A percentile compares a stretch with the other conserved stretches of the same genome.
phyloP scores from a whole-genome alignment of 2,329 filamentous ascomycete species.

The Fusarium hainanense region DNA sequence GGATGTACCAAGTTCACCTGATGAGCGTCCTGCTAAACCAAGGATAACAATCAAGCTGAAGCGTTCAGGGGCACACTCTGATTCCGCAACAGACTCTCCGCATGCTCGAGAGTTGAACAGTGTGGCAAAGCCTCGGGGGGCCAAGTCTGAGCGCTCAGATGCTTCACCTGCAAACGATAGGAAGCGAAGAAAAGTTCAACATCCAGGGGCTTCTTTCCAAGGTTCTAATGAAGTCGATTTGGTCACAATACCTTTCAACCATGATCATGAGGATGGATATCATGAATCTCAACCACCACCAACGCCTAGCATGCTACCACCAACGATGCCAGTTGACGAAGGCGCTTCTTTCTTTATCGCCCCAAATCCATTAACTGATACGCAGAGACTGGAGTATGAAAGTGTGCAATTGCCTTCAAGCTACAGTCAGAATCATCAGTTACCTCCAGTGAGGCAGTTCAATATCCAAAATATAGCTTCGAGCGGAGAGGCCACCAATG shows the following conservation, averaged over 20 bases:
- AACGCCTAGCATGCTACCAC: constrained; percentile 45
- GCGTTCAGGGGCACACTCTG: constrained; percentile 11
- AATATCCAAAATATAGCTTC: constrained; percentile 42
- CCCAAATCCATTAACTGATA: constrained; percentile 50
- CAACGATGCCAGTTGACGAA: constrained; percentile 43
- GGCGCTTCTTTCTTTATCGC: constrained; percentile 51
- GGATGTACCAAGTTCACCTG: constrained; percentile 60
- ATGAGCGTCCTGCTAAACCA: constrained; percentile 24
- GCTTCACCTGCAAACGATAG: constrained; percentile 10
- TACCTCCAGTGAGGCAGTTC: constrained; percentile 35
- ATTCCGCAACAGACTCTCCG: neutral
- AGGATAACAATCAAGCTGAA: constrained; percentile 35
- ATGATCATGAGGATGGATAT: constrained; percentile 27
- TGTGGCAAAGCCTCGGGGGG: neutral
- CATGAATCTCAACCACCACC: constrained; percentile 12
- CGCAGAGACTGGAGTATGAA: constrained; percentile 54
- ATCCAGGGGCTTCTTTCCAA: constrained; percentile 22
- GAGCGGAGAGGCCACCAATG: constrained; percentile 51
- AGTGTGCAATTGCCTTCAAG: constrained; percentile 38
- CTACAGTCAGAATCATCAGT: constrained; percentile 21
- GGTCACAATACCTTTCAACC: constrained; percentile 41
- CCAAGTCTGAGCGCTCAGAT: neutral
- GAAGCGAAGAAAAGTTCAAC: constrained; percentile 43
- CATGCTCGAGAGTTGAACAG: neutral
- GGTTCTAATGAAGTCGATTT: constrained; percentile 44